Conservation (phyloP, 768 basidiomycete genomes). For the Dioszegia crocea region DNA sequence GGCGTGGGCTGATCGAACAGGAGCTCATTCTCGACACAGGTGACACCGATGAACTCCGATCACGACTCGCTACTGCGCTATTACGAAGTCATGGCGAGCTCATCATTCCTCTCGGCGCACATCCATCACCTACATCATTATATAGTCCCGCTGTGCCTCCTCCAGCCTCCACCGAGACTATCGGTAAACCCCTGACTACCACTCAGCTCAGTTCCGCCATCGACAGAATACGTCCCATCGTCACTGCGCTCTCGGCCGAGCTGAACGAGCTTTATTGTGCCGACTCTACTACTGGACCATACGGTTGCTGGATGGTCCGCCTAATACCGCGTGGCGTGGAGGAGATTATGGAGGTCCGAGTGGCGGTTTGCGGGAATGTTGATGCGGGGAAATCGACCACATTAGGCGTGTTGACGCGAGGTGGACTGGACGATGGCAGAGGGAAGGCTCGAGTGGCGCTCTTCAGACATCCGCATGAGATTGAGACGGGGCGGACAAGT, state of each 20-base stretch:
- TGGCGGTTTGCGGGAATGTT: conserved; percentile 88
- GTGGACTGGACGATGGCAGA: conserved; percentile 52
- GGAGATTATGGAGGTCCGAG: conserved; percentile 68
- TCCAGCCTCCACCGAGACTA: neutral
- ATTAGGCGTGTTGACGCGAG: conserved; percentile 89
- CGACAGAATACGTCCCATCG: conserved; percentile 25
- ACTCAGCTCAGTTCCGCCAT: conserved; percentile 26
- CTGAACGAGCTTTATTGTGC: conserved; percentile 42
- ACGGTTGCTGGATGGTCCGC: conserved; percentile 42
- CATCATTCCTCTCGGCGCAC: conserved; percentile 43
- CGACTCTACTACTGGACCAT: conserved; percentile 12
- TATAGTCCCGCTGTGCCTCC: conserved; percentile 27
- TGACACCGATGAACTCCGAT: conserved; percentile 20
- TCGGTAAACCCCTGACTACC: conserved; percentile 19
- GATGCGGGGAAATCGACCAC: conserved; percentile 89
- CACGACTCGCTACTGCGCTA: conserved; percentile 16
- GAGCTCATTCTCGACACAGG: conserved; percentile 17
- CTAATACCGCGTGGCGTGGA: conserved; percentile 40
- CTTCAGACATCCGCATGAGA: conserved; percentile 95
- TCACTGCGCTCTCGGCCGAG: conserved; percentile 30
- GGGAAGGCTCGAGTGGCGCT: conserved; percentile 65
- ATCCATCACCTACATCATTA: conserved; percentile 31
- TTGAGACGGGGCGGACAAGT: conserved; percentile 91
- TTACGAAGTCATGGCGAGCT: conserved; percentile 44
- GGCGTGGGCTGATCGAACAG: conserved; percentile 11